Evolutionary conservation across 2,329 filamentous ascomycete species (phyloP).

Genomic region (Diaporthe caulivora): DNA sequence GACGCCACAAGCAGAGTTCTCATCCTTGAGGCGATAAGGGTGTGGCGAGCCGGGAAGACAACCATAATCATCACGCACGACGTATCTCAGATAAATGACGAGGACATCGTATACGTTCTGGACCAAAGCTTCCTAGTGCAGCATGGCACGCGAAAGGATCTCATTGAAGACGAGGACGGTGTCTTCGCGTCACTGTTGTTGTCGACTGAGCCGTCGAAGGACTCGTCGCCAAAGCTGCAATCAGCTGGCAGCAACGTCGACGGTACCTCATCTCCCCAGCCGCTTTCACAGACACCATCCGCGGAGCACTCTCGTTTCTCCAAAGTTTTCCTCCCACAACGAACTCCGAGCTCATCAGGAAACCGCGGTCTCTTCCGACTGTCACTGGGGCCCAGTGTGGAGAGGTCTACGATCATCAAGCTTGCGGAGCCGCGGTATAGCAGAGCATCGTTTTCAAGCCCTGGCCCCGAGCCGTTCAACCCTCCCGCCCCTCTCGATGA

Average conservation of each 20-base stretch:
- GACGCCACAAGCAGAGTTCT: slow-evolving; percentile 77
- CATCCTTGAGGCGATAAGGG: slow-evolving; percentile 80
- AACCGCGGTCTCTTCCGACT: slow-evolving; percentile 34
- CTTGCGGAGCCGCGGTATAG: background rate
- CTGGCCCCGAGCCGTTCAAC: background rate
- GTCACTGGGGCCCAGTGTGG: slow-evolving; percentile 19
- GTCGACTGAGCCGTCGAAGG: slow-evolving; percentile 32
- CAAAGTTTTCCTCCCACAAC: slow-evolving; percentile 5
- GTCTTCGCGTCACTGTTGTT: slow-evolving; percentile 60
- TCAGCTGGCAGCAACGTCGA: slow-evolving; percentile 31
- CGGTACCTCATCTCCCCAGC: background rate
- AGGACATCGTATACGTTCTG: slow-evolving; percentile 86
- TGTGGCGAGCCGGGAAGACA: slow-evolving; percentile 84
- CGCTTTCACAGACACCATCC: background rate
- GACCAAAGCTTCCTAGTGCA: slow-evolving; percentile 77
- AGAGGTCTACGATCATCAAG: slow-evolving; percentile 26
- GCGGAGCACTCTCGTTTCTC: slow-evolving; percentile 27
- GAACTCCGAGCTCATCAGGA: background rate
- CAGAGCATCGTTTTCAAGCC: background rate
- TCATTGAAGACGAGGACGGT: slow-evolving; percentile 60
- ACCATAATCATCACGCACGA: slow-evolving; percentile 97
- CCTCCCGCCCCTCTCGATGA: too few relatives aligned
- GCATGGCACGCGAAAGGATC: slow-evolving; percentile 71
- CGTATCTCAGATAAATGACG: slow-evolving; percentile 76
- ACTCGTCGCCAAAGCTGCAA: background rate